Percentiles rank a stretch among this genome's conserved stretches.
These are phyloP conservation scores for Pedinophyceae sp. DNA, from an alignment of 139 green algal genomes.

Conservation along the genomic window DNA sequence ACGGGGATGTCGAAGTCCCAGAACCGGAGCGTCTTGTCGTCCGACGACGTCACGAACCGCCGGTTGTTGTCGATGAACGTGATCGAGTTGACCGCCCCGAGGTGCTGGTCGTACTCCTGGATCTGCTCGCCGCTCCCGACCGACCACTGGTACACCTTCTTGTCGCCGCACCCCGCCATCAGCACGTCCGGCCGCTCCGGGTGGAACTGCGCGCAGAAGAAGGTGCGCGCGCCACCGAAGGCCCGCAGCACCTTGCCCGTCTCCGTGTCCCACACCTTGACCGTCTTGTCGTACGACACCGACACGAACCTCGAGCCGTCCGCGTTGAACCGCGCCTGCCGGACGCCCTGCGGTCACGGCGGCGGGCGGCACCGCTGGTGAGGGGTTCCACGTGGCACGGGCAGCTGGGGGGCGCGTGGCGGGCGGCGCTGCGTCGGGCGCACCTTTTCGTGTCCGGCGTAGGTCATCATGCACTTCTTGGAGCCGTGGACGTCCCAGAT, in stretches of 20 bases:
- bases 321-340: constrained; percentile 69
- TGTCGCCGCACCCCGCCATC: constrained; percentile 75
- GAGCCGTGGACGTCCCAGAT: constrained; percentile 85
- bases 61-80: constrained; percentile 86
- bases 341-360: too few species aligned
- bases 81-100: constrained; percentile 90
- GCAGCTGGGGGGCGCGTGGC: too few species aligned
- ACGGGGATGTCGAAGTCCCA: constrained; percentile 98
- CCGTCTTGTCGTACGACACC: constrained; percentile 53
- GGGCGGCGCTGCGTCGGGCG: too few species aligned
- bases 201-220: constrained; percentile 79
- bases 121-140: constrained; percentile 58
- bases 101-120: constrained; percentile 95
- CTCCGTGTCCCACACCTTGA: constrained; percentile 96
- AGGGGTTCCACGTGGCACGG: too few species aligned
- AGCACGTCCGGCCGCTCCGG: constrained; percentile 83
- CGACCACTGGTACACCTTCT: constrained; percentile 92
- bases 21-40: constrained; percentile 95
- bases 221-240: constrained; percentile 37
- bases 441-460: constrained; percentile 84
- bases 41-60: constrained; percentile 23
- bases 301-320: constrained; percentile 75
- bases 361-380: too few species aligned
- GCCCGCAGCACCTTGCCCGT: constrained; percentile 55
- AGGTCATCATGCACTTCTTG: constrained; percentile 85